Conservation (phyloP, 108 stramenopile genomes). For the Discostella stelligeroides region DNA sequence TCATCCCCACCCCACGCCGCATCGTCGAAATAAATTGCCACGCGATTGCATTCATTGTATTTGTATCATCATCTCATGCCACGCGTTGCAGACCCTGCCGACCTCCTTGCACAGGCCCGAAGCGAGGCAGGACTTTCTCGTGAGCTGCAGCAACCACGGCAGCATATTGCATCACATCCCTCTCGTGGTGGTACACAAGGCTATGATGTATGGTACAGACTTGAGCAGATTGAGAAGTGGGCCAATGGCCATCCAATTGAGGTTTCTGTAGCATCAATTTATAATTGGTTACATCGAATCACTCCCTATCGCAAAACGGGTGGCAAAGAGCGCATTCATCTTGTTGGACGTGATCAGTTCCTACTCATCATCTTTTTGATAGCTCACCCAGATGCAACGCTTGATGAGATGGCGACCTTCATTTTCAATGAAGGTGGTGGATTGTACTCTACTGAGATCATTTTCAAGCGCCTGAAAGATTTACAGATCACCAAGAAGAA, state of each 20-base stretch:
- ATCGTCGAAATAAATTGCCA: too few relatives aligned
- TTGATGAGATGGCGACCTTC: slow-evolving; percentile 7
- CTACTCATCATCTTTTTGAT: slow-evolving; percentile 4
- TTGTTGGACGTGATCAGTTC: slow-evolving; percentile 12
- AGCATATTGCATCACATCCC: neutral
- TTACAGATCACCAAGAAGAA: too few relatives aligned
- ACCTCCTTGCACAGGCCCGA: slow-evolving; percentile 5
- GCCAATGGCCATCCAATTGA: neutral
- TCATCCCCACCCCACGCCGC: too few relatives aligned
- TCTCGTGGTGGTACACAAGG: slow-evolving; percentile 12
- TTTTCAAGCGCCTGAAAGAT: slow-evolving; percentile 10
- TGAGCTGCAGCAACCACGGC: slow-evolving; percentile 1
- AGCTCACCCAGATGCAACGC: slow-evolving; percentile 1
- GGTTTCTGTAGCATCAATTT: slow-evolving; percentile 3
- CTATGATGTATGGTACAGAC: slow-evolving; percentile 12
- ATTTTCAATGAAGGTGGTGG: slow-evolving; percentile 28
- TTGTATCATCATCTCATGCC: too few relatives aligned
- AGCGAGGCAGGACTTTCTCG: neutral
- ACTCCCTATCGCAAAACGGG: slow-evolving; percentile 3
- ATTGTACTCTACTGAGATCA: neutral
- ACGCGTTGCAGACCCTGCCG: slow-evolving; percentile 21
- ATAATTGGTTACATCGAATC: slow-evolving; percentile 3
- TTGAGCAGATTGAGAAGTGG: neutral
- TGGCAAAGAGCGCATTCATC: slow-evolving; percentile 1
- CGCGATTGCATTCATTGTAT: too few relatives aligned